A percentile compares a stretch with the other conserved stretches of the same genome.
Evolutionary conservation across 192 early-diverging fungal species (phyloP).

Genomic region (Lobosporangium transversale): DNA sequence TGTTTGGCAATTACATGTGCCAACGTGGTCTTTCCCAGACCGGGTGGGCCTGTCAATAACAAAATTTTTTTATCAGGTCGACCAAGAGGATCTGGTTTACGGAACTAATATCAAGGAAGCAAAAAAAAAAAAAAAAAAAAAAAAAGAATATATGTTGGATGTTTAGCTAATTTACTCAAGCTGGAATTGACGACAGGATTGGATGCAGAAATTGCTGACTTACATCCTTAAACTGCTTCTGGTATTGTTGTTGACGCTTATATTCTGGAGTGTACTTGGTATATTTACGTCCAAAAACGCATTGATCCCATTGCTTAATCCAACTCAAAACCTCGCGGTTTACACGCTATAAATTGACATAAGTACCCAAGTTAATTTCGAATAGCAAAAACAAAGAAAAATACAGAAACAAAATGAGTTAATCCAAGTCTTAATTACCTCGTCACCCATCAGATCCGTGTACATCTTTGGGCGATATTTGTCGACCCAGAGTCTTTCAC

Average conservation of each 20-base stretch:
- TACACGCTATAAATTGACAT: conserved; percentile 56
- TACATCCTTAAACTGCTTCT: conserved; percentile 36
- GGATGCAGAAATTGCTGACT: neutral
- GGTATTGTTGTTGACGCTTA: conserved; percentile 28
- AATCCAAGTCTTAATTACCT: too few species aligned
- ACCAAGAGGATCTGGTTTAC: conserved; percentile 45
- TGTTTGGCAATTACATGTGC: conserved; percentile 92
- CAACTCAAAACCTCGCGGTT: conserved; percentile 91
- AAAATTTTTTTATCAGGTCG: conserved; percentile 59
- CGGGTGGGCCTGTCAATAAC: conserved; percentile 90
- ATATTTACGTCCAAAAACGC: conserved; percentile 79
- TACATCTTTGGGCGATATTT: conserved; percentile 87
- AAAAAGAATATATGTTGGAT: neutral
- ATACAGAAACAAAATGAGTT: too few species aligned
- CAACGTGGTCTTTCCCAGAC: conserved; percentile 96
- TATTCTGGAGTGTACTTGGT: conserved; percentile 41
- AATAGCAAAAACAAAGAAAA: too few species aligned
- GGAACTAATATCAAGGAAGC: conserved; percentile 22
- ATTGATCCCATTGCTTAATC: conserved; percentile 97
- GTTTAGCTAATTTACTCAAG: neutral
- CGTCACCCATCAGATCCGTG: conserved; percentile 90
- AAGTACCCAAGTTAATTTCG: too few species aligned
- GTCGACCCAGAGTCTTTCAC: conserved; percentile 78
- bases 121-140: too few species aligned
- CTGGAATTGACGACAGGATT: neutral